Conservation (phyloP, 805 yeast genomes). For the Myxozyma mucilagina region DNA sequence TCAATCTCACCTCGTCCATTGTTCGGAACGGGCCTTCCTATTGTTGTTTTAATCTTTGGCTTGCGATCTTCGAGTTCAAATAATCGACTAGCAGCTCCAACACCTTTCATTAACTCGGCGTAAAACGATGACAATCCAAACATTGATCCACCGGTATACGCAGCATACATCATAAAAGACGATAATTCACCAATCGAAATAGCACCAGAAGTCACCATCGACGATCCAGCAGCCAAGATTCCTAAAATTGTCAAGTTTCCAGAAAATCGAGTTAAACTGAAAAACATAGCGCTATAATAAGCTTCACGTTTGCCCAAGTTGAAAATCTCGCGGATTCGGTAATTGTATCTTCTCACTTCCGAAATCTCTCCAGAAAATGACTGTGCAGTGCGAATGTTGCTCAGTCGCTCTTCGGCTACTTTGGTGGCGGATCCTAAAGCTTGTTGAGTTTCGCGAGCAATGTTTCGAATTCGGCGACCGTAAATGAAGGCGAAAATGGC, state of each 20-base stretch:
- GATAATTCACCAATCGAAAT: conserved; percentile 85
- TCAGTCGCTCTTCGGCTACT: conserved; percentile 87
- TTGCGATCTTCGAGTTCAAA: conserved; percentile 81
- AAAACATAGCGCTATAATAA: conserved; percentile 27
- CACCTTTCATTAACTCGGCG: conserved; percentile 94
- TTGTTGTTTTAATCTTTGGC: conserved; percentile 67
- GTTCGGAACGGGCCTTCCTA: conserved; percentile 48
- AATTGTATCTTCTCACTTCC: conserved; percentile 74
- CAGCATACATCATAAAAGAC: conserved; percentile 93
- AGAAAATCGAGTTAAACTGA: conserved; percentile 62
- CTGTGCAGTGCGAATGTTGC: conserved; percentile 83
- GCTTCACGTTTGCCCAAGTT: conserved; percentile 79
- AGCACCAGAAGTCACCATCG: conserved; percentile 73
- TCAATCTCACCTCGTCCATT: conserved; percentile 45
- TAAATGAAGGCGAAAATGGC: conserved; percentile 76
- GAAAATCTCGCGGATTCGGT: conserved; percentile 65
- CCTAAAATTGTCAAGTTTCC: conserved; percentile 83
- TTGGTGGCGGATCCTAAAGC: conserved; percentile 84
- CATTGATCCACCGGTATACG: conserved; percentile 89
- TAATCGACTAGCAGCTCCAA: conserved; percentile 90
- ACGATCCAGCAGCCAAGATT: conserved; percentile 74
- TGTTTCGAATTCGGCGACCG: conserved; percentile 72
- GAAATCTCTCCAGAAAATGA: conserved; percentile 81
- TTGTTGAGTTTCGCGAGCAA: conserved; percentile 77
- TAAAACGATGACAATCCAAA: conserved; percentile 89